Evolutionary conservation across 2,329 filamentous ascomycete genomes (phyloP), one percentile per base, ranked within the genome.

Genomic region (Fusarium sp.): DNA sequence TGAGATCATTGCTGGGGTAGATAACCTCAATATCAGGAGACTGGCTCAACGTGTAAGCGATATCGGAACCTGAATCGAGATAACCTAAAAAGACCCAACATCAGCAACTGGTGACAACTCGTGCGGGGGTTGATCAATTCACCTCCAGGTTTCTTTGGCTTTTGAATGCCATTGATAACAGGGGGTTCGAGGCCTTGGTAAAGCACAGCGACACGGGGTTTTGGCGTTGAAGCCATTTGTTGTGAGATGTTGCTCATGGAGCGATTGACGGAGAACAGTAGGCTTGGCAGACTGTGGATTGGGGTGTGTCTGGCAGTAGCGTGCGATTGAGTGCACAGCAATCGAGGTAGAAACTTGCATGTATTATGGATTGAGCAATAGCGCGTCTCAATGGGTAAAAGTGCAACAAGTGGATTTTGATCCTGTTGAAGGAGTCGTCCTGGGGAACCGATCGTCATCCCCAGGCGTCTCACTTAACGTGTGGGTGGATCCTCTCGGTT

Each of bases 171-270:
- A 63, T 86, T 84, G 58, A 88, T 84, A 5, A 85, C 36, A 0
- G 87, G 86, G 5, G 86, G 84, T 3, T 86, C 82, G 54, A 87
- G 80, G 5, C 81, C 85, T 75, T 88, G 86, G 63, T 85, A 85
- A 2, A 88, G 75, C 0, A 88, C 81, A 6, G 86, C 86, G 4
- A 88, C 82, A 6, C 68, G 66, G 64, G 27, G 52, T 60, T 29
- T 63, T 27, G 63, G 35, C 59, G 36, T 40, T 33, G 64, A 38
- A 60, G 61, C 45, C 29, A 62, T 63, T 9, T 22, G 58, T 25
- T 20, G 29, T 63, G 42, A 29, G 13, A 20, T 54, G 25, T 31
- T 45, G 18, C 50, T 57, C 25, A 65, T 33, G n/a, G 27, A n/a
- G 8, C 22, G 58, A 57, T 42, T 16, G 47, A 50, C 20, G 18